phyloP scores from a whole-genome alignment of 495 filamentous ascomycete genomes.

The Hyaloscypha hepaticicola region DNA sequence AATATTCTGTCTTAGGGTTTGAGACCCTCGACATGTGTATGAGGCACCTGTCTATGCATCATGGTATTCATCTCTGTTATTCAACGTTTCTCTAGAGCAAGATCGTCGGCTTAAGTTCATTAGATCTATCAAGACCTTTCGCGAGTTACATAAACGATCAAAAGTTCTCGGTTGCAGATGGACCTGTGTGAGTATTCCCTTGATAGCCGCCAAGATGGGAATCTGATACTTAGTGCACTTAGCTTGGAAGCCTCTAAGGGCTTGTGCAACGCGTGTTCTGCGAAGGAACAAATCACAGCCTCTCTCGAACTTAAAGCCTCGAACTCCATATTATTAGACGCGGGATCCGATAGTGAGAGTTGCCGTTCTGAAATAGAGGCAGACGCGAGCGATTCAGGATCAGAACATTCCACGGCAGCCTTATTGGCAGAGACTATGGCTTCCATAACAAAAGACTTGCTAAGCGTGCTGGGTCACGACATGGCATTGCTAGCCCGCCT shows the following conservation, averaged over 20 bases:
- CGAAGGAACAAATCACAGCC: background rate
- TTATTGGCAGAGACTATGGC: background rate
- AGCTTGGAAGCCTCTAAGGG: background rate
- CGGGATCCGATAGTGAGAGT: background rate
- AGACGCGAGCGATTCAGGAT: background rate
- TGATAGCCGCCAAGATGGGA: background rate
- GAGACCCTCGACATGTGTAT: background rate
- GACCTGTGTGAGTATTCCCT: too few relatives aligned
- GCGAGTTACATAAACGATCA: too few relatives aligned
- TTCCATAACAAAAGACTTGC: background rate
- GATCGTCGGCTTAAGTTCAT: background rate
- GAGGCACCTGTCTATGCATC: background rate
- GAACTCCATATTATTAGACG: background rate
- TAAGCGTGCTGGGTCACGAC: background rate
- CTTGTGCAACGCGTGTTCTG: background rate
- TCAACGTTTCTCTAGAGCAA: background rate
- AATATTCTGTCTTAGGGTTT: background rate
- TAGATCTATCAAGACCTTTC: too few relatives aligned
- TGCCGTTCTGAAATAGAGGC: background rate
- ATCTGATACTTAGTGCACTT: background rate
- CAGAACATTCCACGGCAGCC: background rate
- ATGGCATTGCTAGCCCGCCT: background rate
- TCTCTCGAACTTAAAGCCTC: background rate
- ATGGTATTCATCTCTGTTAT: background rate
- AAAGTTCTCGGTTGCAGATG: too few relatives aligned